These are phyloP conservation scores for Globisporangium takayamanum DNA, from an alignment of 352 stramenopile species.

Conservation along the genomic window DNA sequence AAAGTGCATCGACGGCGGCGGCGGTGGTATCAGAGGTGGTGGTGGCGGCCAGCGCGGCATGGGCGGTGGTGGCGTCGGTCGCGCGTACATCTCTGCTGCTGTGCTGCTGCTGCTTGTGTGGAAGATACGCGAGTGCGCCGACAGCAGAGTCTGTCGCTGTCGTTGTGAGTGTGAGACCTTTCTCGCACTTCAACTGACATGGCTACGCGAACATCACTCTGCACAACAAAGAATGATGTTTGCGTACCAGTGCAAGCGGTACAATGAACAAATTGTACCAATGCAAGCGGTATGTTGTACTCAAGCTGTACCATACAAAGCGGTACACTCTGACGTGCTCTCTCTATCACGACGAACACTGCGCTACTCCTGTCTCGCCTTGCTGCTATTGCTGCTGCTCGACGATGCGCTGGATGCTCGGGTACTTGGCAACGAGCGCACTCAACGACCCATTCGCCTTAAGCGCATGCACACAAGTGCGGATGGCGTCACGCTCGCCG, in stretches of 20 bases:
- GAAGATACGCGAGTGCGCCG: background rate
- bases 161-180: background rate
- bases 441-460: constrained; percentile 23
- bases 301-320: too few species aligned
- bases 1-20: background rate
- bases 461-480: constrained; percentile 25
- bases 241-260: background rate
- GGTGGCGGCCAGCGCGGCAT: constrained; percentile 6
- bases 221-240: background rate
- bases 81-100: constrained; percentile 3
- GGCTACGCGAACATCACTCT: background rate
- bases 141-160: too few species aligned
- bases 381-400: background rate
- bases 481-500: constrained; percentile 20
- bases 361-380: background rate
- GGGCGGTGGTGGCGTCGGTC: background rate
- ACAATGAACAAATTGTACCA: background rate
- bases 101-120: background rate
- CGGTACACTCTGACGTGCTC: too few species aligned
- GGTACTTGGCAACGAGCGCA: constrained; percentile 27
- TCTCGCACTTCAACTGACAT: constrained; percentile 1
- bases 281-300: background rate
- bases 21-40: background rate
- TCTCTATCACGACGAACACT: background rate
- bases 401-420: constrained; percentile 28